phyloP scores from a whole-genome alignment of 2,329 filamentous ascomycete species.

The Penicillium sclerotigenum region DNA sequence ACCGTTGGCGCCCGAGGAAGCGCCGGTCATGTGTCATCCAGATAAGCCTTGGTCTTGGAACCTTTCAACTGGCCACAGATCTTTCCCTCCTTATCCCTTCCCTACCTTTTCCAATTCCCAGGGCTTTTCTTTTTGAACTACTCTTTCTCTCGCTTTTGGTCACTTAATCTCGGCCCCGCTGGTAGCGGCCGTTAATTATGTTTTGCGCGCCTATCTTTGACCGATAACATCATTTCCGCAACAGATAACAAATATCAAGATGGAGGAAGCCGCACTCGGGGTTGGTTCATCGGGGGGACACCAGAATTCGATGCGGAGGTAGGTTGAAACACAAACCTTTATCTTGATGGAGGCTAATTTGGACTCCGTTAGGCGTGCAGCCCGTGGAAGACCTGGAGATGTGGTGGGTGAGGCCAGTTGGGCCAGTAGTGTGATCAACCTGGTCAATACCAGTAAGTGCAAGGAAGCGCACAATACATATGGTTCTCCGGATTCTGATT shows the following conservation, averaged over 20 bases:
- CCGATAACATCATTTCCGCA: conserved; percentile 13
- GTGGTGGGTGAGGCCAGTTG: conserved; percentile 74
- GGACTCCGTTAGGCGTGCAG: conserved; percentile 27
- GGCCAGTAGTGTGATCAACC: conserved; percentile 87
- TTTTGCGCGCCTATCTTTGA: conserved; percentile 15
- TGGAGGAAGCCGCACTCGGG: conserved; percentile 35
- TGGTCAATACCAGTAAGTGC: conserved; percentile 82
- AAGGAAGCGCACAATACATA: conserved; percentile 32
- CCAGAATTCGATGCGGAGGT: background rate
- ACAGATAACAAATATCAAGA: conserved; percentile 14
- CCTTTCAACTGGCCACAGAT: background rate
- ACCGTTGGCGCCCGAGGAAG: too few species aligned
- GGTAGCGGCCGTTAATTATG: conserved; percentile 30
- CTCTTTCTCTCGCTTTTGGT: conserved; percentile 4
- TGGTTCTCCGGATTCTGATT: conserved; percentile 11
- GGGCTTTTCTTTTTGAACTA: conserved; percentile 8
- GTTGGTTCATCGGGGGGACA: conserved; percentile 21
- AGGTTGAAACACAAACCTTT: background rate
- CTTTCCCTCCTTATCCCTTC: conserved; percentile 3
- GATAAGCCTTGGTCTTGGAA: background rate
- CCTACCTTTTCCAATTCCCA: background rate
- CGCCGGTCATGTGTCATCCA: conserved; percentile 6
- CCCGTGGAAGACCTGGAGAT: conserved; percentile 67
- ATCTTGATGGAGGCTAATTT: background rate
- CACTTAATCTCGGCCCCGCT: conserved; percentile 19